Percentiles rank a stretch among this genome's conserved stretches.
Conservation (phyloP, 2,329 filamentous ascomycete genomes). For the Botrytis squamosa region DNA sequence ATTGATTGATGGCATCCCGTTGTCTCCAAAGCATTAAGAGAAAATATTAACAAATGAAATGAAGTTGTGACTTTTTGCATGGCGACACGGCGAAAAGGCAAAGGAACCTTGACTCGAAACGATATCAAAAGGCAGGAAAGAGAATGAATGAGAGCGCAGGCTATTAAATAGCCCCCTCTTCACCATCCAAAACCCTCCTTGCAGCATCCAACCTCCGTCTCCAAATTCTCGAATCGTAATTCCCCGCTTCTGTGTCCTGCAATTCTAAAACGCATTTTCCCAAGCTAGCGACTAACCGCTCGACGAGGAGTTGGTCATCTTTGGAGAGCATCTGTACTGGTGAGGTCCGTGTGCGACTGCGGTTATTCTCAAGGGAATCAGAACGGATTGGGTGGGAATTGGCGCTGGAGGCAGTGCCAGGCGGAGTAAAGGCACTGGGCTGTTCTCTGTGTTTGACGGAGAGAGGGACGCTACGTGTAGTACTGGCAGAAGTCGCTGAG, state of each 20-base stretch:
- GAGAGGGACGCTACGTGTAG: slow-evolving; percentile 61
- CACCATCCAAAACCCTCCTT: slow-evolving; percentile 68
- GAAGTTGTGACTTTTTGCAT: neutral
- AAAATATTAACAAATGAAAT: neutral
- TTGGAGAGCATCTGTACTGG: slow-evolving; percentile 38
- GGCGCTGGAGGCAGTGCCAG: slow-evolving; percentile 5
- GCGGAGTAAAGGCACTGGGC: slow-evolving; percentile 17
- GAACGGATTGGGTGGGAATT: slow-evolving; percentile 11
- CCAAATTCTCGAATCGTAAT: slow-evolving; percentile 61
- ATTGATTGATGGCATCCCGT: neutral
- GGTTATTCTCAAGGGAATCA: slow-evolving; percentile 23
- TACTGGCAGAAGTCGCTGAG: slow-evolving; percentile 49
- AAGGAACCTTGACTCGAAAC: neutral
- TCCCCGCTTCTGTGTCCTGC: slow-evolving; percentile 53
- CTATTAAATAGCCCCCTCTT: slow-evolving; percentile 46
- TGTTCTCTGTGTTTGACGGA: slow-evolving; percentile 50
- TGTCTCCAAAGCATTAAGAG: neutral
- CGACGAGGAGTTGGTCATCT: slow-evolving; percentile 60
- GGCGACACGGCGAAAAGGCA: neutral
- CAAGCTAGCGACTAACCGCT: slow-evolving; percentile 58
- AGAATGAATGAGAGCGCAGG: neutral
- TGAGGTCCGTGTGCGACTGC: slow-evolving; percentile 29
- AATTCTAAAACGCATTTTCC: slow-evolving; percentile 60
- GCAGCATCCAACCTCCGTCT: slow-evolving; percentile 74
- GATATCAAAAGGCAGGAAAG: neutral